Conservation (phyloP, 2,329 filamentous ascomycete species). For the Macrophomina pseudophaseolina region DNA sequence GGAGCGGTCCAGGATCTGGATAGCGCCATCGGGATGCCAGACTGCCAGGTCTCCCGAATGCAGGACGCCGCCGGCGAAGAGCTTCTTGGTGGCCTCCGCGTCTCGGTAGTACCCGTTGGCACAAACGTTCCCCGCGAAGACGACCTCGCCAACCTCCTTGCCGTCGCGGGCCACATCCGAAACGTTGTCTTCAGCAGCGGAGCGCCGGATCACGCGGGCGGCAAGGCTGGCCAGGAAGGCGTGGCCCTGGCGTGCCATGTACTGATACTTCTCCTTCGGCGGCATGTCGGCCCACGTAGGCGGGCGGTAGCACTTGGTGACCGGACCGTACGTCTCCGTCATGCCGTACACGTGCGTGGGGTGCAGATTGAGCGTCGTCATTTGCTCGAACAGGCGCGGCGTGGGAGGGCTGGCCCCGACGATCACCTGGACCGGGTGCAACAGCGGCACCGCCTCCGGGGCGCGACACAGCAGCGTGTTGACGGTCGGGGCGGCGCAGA, state of each 20-base stretch:
- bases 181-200: conserved; percentile 57
- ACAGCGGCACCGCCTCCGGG: conserved; percentile 72
- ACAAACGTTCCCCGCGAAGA: conserved; percentile 91
- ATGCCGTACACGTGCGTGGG: conserved; percentile 93
- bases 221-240: conserved; percentile 85
- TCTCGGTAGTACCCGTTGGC: conserved; percentile 93
- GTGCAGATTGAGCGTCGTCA: conserved; percentile 83
- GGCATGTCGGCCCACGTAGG: conserved; percentile 81
- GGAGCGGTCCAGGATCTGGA: conserved; percentile 89
- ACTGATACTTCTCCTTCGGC: conserved; percentile 76
- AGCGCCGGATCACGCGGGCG: conserved; percentile 79
- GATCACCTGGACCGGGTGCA: conserved; percentile 78
- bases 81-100: conserved; percentile 77
- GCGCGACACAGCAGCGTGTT: conserved; percentile 90
- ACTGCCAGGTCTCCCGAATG: conserved; percentile 94
- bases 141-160: conserved; percentile 79
- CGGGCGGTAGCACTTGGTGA: conserved; percentile 90
- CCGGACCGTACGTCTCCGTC: conserved; percentile 90
- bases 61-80: conserved; percentile 84
- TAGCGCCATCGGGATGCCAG: conserved; percentile 87
- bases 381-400: conserved; percentile 88
- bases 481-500: conserved; percentile 93
- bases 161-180: conserved; percentile 72
- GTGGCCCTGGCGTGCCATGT: conserved; percentile 93
- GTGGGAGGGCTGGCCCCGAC: conserved; percentile 92